phyloP scores from a whole-genome alignment of 805 yeast genomes.

The Metschnikowia cubensis region DNA sequence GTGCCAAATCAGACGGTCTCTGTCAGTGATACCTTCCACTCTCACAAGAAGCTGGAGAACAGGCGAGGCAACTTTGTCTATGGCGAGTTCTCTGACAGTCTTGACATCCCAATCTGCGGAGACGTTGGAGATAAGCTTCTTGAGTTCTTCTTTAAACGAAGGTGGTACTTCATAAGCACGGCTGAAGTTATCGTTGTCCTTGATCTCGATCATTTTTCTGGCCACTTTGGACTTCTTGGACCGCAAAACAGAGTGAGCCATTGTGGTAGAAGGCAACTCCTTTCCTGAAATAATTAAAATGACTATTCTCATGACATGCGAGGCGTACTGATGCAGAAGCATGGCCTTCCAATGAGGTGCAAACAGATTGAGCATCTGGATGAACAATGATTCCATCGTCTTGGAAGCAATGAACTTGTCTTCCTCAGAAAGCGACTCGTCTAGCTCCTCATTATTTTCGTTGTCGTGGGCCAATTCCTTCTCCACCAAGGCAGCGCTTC shows the following conservation, averaged over 20 bases:
- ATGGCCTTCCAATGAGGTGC: slow-evolving; percentile 55
- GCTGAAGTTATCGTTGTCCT: slow-evolving; percentile 69
- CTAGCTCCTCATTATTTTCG: slow-evolving; percentile 35
- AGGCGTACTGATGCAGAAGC: slow-evolving; percentile 75
- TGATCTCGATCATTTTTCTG: slow-evolving; percentile 86
- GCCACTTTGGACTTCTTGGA: slow-evolving; percentile 84
- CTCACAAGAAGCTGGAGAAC: slow-evolving; percentile 75
- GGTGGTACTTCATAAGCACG: slow-evolving; percentile 65
- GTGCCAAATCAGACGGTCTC: slow-evolving; percentile 69
- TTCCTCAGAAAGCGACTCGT: slow-evolving; percentile 14
- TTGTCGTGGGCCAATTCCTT: slow-evolving; percentile 50
- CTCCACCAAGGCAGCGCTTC: slow-evolving; percentile 71
- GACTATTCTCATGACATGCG: slow-evolving; percentile 77
- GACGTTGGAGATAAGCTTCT: slow-evolving; percentile 43
- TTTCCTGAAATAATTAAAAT: slow-evolving; percentile 73
- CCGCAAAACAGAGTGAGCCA: slow-evolving; percentile 67
- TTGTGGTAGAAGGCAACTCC: slow-evolving; percentile 68
- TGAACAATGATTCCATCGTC: slow-evolving; percentile 63
- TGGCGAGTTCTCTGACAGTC: slow-evolving; percentile 64
- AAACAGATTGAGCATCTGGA: slow-evolving; percentile 63
- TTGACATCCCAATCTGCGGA: slow-evolving; percentile 32
- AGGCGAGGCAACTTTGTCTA: slow-evolving; percentile 82
- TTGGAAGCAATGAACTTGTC: slow-evolving; percentile 36
- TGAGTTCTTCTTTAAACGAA: slow-evolving; percentile 59
- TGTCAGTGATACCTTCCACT: slow-evolving; percentile 76